Evolutionary conservation across 176 grass and related monocot species (phyloP), one percentile per base, ranked within the genome.

Genomic region (Triticum urartu): DNA sequence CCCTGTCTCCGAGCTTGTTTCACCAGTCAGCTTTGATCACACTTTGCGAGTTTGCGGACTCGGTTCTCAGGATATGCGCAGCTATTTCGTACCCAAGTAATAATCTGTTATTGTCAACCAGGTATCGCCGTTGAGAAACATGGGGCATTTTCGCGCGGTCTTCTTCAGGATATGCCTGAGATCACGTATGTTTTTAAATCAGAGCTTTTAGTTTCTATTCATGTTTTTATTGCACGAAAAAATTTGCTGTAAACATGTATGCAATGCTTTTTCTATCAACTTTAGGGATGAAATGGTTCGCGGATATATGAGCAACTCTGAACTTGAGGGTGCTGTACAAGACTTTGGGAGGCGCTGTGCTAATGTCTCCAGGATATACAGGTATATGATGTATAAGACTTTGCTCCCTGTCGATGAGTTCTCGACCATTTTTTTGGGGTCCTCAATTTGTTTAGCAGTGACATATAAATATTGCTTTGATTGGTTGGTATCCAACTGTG

Each of bases 281-380:
- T 91, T 73, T 65, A 98, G 96, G 64, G 88, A 98, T 21, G 91
- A 93, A 52, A 93, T 91, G 87, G 28, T 17, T 47, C 56, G 1
- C 17, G 93, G 91, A 13, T 98, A 98, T 87, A 94, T 95, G 93
- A 94, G 79, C 81, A 95, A 94, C 52, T 52, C 48, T 64, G 91
- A 98, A 43, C 90, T 95, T 63, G 90, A 98, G 82, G 60, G 26
- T 75, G 88, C 91, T 76, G 30, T 95, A 24, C 86, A 89, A 78
- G 75, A 73, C 70, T 88, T 95, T 89, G 79, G 81, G 84, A 79
- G 68, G 35, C 92, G 90, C 80, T 98, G 93, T 72, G 78, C 80
- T 77, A 95, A 95, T 80, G 82, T 98, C 48, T 95, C 96, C 66
- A 90, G 89, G 72, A 64, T 95, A 80, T 98, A 98, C 90, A 98